Conservation (phyloP, 768 basidiomycete genomes). For the Macrolepiota dolichaula region DNA sequence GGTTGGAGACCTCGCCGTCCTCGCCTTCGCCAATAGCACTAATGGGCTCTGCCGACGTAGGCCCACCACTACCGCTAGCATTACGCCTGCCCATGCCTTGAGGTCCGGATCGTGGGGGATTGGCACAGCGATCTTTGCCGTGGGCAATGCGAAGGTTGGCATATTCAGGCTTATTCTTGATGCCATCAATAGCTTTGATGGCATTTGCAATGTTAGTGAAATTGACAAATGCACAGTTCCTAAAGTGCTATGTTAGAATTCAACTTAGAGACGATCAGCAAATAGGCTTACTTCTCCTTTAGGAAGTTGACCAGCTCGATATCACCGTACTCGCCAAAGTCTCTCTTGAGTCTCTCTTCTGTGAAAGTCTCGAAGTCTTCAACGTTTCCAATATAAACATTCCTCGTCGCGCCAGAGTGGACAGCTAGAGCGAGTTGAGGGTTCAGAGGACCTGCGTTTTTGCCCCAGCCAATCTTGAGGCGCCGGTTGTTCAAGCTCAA, state of each 20-base stretch:
- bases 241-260: conserved; percentile 24
- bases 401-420: conserved; percentile 90
- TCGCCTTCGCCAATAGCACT: conserved; percentile 35
- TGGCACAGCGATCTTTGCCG: conserved; percentile 95
- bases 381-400: conserved; percentile 94
- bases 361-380: conserved; percentile 93
- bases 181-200: conserved; percentile 96
- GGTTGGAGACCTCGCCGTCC: conserved; percentile 28
- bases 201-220: conserved; percentile 94
- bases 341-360: conserved; percentile 85
- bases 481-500: conserved; percentile 90
- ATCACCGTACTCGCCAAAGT: conserved; percentile 95
- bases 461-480: conserved; percentile 98
- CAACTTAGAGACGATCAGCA: not conserved
- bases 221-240: conserved; percentile 95
- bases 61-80: conserved; percentile 30
- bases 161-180: conserved; percentile 92
- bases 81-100: conserved; percentile 61
- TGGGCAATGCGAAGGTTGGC: conserved; percentile 86
- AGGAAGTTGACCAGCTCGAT: conserved; percentile 96
- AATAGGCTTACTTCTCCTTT: conserved; percentile 76
- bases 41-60: conserved; percentile 28
- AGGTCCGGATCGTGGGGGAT: conserved; percentile 81
- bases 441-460: conserved; percentile 85
- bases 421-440: conserved; percentile 86